Base-by-base conservation (phyloP, 2,329 filamentous ascomycete genomes). In the Corniculantispora saksenae region DNA sequence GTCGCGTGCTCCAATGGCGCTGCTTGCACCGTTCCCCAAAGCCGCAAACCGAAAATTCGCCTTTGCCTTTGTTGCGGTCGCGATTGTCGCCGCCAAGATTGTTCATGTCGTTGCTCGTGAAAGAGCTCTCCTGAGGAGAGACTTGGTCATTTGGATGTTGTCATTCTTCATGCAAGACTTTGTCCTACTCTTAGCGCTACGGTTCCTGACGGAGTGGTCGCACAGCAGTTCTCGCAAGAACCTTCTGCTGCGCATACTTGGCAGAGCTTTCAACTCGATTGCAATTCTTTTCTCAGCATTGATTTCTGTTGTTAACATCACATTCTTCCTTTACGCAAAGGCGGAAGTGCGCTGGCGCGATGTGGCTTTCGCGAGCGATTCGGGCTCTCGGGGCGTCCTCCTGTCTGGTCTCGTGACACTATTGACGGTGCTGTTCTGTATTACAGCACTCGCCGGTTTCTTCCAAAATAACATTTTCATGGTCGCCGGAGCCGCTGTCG, bases 241-340 rank as follows among this genome's bases (percentile, higher is more conserved):
- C 25, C 27, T 58, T 21, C 15, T 56, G 29, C 43, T 60, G 12
- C 63, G 63, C 15, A 38, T 61, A 2, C 21, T 50, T 5, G 51
- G n/a, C 29, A 32, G 51, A 8, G 19, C 17, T 4, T 1, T 56
- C 7, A 48, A 21, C 48, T 56, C 27, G 10, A 38, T 48, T 13
- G 27, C 9, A 3, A 61, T 45, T 19, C 48, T 65, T 3, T 65
- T 61, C 25, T 55, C 63, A 10, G 57, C 50, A 2, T 2, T 50
- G 6, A 25, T 65, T 9, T 65, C 57, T 1, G 54, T 61, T 17
- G 65, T 72, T 43, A 71, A 64, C 61, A 70, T 77, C 2, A 72
- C 75, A 3, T 78, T 78, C 51, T 78, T 76, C 63, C 61, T 68
- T 10, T 71, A 76, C 12, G 70, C 71, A 7, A 70, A 70, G 19